Conservation (phyloP, 768 basidiomycete species). For the Leccinum obscurum region DNA sequence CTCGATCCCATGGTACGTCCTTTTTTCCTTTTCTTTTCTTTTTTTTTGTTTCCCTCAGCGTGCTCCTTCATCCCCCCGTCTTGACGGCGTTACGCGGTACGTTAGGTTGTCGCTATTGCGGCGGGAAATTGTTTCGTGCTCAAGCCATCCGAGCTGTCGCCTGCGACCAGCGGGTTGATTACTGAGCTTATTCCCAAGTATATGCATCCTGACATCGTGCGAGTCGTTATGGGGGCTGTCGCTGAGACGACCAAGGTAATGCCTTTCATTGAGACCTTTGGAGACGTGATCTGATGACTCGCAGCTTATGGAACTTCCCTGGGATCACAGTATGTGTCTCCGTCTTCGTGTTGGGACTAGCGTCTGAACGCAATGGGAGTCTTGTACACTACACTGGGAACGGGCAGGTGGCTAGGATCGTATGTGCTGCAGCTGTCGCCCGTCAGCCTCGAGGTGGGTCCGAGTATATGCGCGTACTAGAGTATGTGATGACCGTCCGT, state of each 20-base stretch:
- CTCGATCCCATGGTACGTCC: constrained; percentile 55
- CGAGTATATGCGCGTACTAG: background rate
- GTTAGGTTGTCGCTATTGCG: constrained; percentile 66
- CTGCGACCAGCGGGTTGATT: constrained; percentile 55
- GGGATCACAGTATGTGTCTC: too few relatives aligned
- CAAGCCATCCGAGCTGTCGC: constrained; percentile 75
- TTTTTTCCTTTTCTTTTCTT: background rate
- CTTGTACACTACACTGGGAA: constrained; percentile 33
- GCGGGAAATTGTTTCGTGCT: constrained; percentile 72
- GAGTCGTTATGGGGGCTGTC: constrained; percentile 70
- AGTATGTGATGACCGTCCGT: background rate
- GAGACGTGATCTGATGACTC: too few relatives aligned
- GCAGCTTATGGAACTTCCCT: too few relatives aligned
- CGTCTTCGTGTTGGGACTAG: too few relatives aligned
- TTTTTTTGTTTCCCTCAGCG: too few relatives aligned
- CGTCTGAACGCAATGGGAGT: too few relatives aligned
- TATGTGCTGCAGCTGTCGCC: constrained; percentile 79
- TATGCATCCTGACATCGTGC: constrained; percentile 63
- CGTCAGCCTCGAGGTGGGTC: constrained; percentile 52
- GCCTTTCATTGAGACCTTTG: background rate
- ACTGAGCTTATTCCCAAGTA: constrained; percentile 74
- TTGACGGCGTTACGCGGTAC: constrained; percentile 12
- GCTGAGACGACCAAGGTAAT: constrained; percentile 60
- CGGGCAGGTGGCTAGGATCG: constrained; percentile 60
- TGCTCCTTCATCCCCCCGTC: too few relatives aligned